Evolutionary conservation across 192 early-diverging fungal species (phyloP).

Genomic region (Mortierella claussenii): DNA sequence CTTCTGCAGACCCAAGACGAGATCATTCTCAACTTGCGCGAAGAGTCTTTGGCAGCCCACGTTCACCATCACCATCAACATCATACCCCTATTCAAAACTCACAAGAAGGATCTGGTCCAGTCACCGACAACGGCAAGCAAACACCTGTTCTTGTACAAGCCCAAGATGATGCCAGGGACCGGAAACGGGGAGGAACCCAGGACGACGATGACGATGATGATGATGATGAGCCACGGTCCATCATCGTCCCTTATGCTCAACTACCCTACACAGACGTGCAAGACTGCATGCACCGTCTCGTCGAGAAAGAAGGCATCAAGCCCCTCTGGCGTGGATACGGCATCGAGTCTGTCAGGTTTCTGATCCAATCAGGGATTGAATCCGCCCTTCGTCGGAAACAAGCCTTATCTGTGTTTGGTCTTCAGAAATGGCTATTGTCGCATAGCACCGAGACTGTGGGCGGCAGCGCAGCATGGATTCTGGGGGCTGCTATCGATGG

Average conservation of each 20-base stretch:
- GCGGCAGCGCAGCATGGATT: constrained; percentile 14
- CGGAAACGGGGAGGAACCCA: not conserved
- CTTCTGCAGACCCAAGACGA: constrained; percentile 46
- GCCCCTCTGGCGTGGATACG: constrained; percentile 37
- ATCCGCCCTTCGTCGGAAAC: not conserved
- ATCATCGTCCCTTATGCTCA: constrained; percentile 43
- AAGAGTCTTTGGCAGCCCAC: constrained; percentile 32
- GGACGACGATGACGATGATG: constrained; percentile 1
- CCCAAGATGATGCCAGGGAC: not conserved
- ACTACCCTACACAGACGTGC: constrained; percentile 20
- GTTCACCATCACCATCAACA: not conserved
- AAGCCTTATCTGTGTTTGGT: not conserved
- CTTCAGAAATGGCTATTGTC: constrained; percentile 4
- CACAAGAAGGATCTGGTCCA: no score
- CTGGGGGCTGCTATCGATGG: constrained; percentile 11
- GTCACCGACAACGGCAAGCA: not conserved
- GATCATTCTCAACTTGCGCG: constrained; percentile 41
- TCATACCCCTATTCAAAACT: no score
- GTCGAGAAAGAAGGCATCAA: constrained; percentile 32
- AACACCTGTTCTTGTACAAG: not conserved
- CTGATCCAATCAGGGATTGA: constrained; percentile 12
- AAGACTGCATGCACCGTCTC: constrained; percentile 23
- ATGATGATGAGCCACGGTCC: constrained; percentile 28
- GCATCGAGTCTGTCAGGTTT: not conserved
- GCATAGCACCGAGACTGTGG: not conserved